Evolutionary conservation across 306 rosid species (phyloP).

Genomic region (Cucurbita pepo): DNA sequence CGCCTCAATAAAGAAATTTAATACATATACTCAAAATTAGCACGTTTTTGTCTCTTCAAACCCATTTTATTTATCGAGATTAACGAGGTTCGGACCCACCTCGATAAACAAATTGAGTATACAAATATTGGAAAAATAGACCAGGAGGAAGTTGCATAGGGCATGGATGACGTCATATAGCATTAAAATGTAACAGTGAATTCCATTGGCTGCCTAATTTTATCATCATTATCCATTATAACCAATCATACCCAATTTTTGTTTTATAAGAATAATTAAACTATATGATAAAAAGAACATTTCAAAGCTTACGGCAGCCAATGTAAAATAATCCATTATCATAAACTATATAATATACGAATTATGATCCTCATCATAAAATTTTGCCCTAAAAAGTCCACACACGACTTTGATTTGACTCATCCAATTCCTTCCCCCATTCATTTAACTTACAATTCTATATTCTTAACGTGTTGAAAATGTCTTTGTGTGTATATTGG

Average conservation of each 20-base stretch:
- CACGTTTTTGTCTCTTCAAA: too few relatives aligned
- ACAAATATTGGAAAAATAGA: neutral
- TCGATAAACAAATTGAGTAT: too few relatives aligned
- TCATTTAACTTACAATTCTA: neutral
- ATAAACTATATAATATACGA: neutral
- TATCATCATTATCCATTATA: neutral
- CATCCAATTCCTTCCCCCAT: neutral
- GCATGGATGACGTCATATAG: neutral
- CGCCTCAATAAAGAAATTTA: too few relatives aligned
- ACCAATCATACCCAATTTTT: neutral
- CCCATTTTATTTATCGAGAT: too few relatives aligned
- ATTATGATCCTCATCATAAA: too few relatives aligned
- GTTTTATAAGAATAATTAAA: neutral
- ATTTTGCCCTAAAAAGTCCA: neutral
- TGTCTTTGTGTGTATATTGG: neutral
- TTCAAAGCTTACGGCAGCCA: neutral
- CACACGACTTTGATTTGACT: neutral
- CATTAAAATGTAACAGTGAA: neutral
- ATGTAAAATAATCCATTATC: neutral
- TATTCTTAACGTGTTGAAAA: constrained; percentile 1
- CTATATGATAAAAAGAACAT: neutral
- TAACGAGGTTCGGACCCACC: too few relatives aligned
- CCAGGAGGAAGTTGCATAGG: neutral
- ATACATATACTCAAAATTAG: too few relatives aligned
- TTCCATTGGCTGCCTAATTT: neutral